A percentile compares a stretch with the other conserved stretches of the same genome.
Conservation (phyloP, 1,284 basidiomycete genomes). For the Ceratobasidium sp. region DNA sequence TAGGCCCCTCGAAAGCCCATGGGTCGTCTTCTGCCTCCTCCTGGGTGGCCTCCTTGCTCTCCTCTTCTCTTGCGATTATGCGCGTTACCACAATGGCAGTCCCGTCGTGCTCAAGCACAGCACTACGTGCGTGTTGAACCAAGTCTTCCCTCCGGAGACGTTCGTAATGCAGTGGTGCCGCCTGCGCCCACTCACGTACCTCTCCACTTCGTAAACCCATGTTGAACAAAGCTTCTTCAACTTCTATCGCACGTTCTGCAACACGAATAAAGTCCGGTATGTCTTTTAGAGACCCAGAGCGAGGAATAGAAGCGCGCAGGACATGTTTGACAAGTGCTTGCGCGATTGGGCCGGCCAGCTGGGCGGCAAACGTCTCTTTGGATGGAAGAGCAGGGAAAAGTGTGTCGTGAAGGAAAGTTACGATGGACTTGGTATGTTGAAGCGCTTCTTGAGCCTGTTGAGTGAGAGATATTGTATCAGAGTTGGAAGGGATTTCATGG, state of each 20-base stretch:
- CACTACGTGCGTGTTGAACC: conserved; percentile 61
- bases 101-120: conserved; percentile 52
- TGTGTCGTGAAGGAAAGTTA: conserved; percentile 63
- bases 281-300: conserved; percentile 55
- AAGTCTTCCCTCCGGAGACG: conserved; percentile 67
- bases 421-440: conserved; percentile 46
- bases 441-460: conserved; percentile 48
- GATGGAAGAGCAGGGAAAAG: conserved; percentile 64
- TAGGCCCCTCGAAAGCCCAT: conserved; percentile 46
- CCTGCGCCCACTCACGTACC: conserved; percentile 61
- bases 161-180: conserved; percentile 72
- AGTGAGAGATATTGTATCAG: conserved; percentile 51
- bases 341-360: conserved; percentile 62
- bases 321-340: conserved; percentile 65
- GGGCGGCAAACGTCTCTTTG: conserved; percentile 45
- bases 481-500: conserved; percentile 47
- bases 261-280: conserved; percentile 68
- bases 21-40: conserved; percentile 44
- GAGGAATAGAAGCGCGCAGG: conserved; percentile 69
- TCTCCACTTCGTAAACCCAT: conserved; percentile 57
- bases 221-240: conserved; percentile 65
- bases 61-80: conserved; percentile 44
- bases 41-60: conserved; percentile 47
- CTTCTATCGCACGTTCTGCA: conserved; percentile 60
- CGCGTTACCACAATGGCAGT: conserved; percentile 46